Percentiles rank a stretch among this genome's conserved stretches.
Evolutionary conservation across 2,329 filamentous ascomycete species (phyloP).

Genomic region (Esteya vermicola): DNA sequence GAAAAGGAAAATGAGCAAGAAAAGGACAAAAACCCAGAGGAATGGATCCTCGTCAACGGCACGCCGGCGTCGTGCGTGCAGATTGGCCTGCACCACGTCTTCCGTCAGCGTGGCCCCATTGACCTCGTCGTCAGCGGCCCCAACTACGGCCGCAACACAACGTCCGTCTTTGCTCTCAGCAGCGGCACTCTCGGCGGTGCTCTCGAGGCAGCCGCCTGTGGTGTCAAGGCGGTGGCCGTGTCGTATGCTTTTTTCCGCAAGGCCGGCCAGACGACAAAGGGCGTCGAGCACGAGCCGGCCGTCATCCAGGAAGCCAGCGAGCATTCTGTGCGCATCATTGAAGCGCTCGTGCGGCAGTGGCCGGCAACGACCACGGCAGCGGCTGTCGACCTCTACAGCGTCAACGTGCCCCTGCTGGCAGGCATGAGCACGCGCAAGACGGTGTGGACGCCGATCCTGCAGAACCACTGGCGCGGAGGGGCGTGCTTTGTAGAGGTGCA

Average conservation of each 20-base stretch:
- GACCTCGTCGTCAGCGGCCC: slow-evolving; percentile 69
- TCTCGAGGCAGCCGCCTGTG: slow-evolving; percentile 62
- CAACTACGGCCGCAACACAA: slow-evolving; percentile 74
- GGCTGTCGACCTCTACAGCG: slow-evolving; percentile 79
- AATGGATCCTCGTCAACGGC: slow-evolving; percentile 71
- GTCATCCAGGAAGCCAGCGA: slow-evolving; percentile 66
- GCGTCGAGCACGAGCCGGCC: slow-evolving; percentile 61
- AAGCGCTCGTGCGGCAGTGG: slow-evolving; percentile 67
- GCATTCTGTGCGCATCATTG: slow-evolving; percentile 62
- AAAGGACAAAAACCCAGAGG: slow-evolving; percentile 40
- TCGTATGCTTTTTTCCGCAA: slow-evolving; percentile 70
- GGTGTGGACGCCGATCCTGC: slow-evolving; percentile 72
- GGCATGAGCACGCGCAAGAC: slow-evolving; percentile 59
- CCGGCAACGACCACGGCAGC: slow-evolving; percentile 40
- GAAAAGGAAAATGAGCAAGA: too few species aligned
- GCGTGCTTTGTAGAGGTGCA: slow-evolving; percentile 71
- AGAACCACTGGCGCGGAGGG: slow-evolving; percentile 79
- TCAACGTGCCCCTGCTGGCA: slow-evolving; percentile 79
- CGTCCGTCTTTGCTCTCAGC: slow-evolving; percentile 63
- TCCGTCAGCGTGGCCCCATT: slow-evolving; percentile 54
- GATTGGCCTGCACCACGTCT: slow-evolving; percentile 70
- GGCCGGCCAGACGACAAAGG: slow-evolving; percentile 22
- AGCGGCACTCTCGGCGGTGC: slow-evolving; percentile 67
- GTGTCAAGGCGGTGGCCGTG: slow-evolving; percentile 60
- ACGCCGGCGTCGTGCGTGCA: slow-evolving; percentile 72